Evolutionary conservation across 2,329 filamentous ascomycete genomes (phyloP).

Genomic region (Davidsoniella virescens): DNA sequence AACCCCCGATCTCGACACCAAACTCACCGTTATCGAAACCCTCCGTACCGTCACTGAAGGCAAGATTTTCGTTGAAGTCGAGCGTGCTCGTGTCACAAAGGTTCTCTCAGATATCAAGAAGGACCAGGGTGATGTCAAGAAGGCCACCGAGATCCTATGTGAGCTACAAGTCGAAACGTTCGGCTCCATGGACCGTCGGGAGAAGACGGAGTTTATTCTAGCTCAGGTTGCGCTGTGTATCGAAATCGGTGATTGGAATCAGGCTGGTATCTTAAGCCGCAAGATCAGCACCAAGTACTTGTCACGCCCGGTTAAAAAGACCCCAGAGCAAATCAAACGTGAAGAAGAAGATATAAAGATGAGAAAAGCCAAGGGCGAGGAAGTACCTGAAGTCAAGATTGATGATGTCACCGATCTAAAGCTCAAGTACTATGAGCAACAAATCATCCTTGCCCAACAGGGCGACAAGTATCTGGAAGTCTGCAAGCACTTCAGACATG

Average conservation of each 20-base stretch:
- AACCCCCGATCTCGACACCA: conserved; percentile 70
- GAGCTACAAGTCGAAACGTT: conserved; percentile 98
- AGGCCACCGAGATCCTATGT: conserved; percentile 83
- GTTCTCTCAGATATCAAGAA: conserved; percentile 98
- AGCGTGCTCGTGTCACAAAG: conserved; percentile 85
- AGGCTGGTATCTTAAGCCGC: conserved; percentile 79
- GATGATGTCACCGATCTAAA: conserved; percentile 95
- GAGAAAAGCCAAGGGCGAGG: conserved; percentile 62
- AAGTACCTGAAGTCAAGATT: conserved; percentile 59
- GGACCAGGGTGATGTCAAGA: conserved; percentile 76
- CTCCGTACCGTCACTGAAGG: conserved; percentile 92
- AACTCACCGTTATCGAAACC: conserved; percentile 87
- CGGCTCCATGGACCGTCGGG: conserved; percentile 88
- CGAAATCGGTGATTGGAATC: conserved; percentile 88
- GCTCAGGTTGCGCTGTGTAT: conserved; percentile 92
- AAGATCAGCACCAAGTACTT: conserved; percentile 97
- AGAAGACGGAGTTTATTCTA: conserved; percentile 98
- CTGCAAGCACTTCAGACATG: conserved; percentile 96
- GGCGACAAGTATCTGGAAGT: conserved; percentile 94
- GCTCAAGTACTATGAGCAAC: conserved; percentile 90
- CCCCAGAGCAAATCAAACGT: conserved; percentile 74
- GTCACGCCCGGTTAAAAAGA: conserved; percentile 78
- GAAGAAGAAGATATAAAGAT: conserved; percentile 78
- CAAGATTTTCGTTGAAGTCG: conserved; percentile 99
- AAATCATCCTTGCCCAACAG: conserved; percentile 89